These are phyloP conservation scores for Schrenkiella parvula DNA, from an alignment of 345 rosid genomes.

Conservation along the genomic window DNA sequence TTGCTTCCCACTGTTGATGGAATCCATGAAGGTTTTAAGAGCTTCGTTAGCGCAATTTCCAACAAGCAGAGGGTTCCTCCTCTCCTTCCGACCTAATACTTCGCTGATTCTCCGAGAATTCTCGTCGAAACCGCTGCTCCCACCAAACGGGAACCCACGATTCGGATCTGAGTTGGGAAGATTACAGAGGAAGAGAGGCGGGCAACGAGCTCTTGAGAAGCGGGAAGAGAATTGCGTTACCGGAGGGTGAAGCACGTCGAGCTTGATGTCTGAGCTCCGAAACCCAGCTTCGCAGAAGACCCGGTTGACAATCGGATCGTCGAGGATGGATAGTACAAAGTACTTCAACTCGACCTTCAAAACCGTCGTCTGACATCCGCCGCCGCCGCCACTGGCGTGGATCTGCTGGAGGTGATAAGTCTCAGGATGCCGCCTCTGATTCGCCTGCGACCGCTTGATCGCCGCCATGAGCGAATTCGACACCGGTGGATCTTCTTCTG, in stretches of 20 bases:
- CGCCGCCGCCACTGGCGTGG: slow-evolving; percentile 27
- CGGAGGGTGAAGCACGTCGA: slow-evolving; percentile 55
- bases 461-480: slow-evolving; percentile 92
- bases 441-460: slow-evolving; percentile 83
- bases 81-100: slow-evolving; percentile 32
- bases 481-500: slow-evolving; percentile 48
- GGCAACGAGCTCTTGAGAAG: slow-evolving; percentile 32
- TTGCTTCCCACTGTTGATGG: slow-evolving; percentile 25
- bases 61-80: slow-evolving; percentile 43
- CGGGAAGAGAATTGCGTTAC: slow-evolving; percentile 32
- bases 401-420: slow-evolving; percentile 64
- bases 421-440: slow-evolving; percentile 81
- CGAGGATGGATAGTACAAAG: slow-evolving; percentile 54
- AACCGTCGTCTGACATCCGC: slow-evolving; percentile 28
- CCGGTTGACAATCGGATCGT: slow-evolving; percentile 67
- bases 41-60: slow-evolving; percentile 54
- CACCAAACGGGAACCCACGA: slow-evolving; percentile 31
- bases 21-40: slow-evolving; percentile 39
- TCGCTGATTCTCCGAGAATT: slow-evolving; percentile 46
- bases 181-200: slow-evolving; percentile 49
- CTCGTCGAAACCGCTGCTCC: slow-evolving; percentile 33
- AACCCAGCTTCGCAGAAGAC: slow-evolving; percentile 61
- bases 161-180: slow-evolving; percentile 37
- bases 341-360: slow-evolving; percentile 56
- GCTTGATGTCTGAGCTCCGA: slow-evolving; percentile 54